Evolutionary conservation across 805 yeast genomes (phyloP).

Genomic region (Suhomyces tanzawaensis): DNA sequence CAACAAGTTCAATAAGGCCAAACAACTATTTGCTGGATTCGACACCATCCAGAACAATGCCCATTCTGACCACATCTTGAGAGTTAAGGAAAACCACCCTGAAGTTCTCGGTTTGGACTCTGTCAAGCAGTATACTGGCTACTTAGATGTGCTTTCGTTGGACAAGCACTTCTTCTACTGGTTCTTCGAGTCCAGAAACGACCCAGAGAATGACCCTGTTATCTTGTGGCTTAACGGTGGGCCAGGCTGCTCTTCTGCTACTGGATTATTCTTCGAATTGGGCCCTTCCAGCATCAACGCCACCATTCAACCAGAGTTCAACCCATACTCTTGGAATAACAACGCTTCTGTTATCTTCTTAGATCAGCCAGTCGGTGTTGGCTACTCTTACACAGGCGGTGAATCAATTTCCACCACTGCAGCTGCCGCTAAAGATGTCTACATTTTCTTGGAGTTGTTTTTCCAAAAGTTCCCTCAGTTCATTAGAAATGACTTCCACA

Average conservation of each 20-base stretch:
- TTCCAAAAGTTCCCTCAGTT: constrained; percentile 24
- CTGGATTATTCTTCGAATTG: constrained; percentile 31
- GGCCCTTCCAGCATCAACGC: constrained; percentile 27
- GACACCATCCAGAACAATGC: constrained; percentile 12
- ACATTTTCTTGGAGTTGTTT: constrained; percentile 23
- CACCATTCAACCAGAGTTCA: constrained; percentile 21
- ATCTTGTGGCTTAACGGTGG: constrained; percentile 34
- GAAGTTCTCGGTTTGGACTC: constrained; percentile 36
- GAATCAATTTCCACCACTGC: constrained; percentile 15
- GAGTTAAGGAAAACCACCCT: constrained; percentile 33
- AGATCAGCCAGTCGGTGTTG: constrained; percentile 28
- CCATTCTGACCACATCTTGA: constrained; percentile 26
- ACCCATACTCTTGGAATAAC: constrained; percentile 30
- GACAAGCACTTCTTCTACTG: constrained; percentile 33
- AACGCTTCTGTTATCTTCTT: constrained; percentile 28
- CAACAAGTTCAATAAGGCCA: constrained; percentile 11
- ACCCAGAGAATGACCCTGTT: constrained; percentile 32
- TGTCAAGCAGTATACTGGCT: constrained; percentile 39
- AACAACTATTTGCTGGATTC: constrained; percentile 7
- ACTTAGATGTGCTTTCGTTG: constrained; percentile 33
- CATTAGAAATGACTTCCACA: constrained; percentile 19
- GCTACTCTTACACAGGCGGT: constrained; percentile 22
- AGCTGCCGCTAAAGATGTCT: constrained; percentile 21
- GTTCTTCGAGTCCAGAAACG: constrained; percentile 34
- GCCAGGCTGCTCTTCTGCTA: constrained; percentile 30